These are phyloP conservation scores for Brassica carinata DNA, from an alignment of 345 rosid species.

Conservation along the genomic window DNA sequence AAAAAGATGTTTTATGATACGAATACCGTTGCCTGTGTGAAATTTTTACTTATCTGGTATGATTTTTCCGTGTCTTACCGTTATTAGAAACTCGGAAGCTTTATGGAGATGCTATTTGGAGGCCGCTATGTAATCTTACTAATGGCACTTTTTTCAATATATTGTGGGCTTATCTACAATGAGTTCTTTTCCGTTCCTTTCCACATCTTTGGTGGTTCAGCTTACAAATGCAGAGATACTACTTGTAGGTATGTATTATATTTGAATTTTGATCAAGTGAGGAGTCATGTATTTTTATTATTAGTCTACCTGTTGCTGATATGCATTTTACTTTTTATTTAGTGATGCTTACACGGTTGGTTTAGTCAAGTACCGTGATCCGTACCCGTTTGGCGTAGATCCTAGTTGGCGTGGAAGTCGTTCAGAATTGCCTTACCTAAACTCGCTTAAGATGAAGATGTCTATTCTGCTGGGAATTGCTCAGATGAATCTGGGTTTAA, in stretches of 20 bases:
- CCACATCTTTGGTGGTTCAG: slow-evolving; percentile 92
- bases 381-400: slow-evolving; percentile 97
- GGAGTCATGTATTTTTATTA: not conserved
- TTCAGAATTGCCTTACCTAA: slow-evolving; percentile 85
- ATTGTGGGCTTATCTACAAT: slow-evolving; percentile 97
- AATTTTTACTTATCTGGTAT: not conserved
- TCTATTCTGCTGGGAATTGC: slow-evolving; percentile 85
- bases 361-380: slow-evolving; percentile 73
- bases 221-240: slow-evolving; percentile 85
- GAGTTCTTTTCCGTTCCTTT: slow-evolving; percentile 97
- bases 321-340: slow-evolving; percentile 37
- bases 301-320: slow-evolving; percentile 6
- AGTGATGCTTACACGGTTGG: slow-evolving; percentile 82
- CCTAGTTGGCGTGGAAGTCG: slow-evolving; percentile 99
- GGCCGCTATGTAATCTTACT: slow-evolving; percentile 91
- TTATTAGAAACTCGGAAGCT: slow-evolving; percentile 95
- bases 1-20: not conserved
- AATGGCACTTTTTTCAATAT: slow-evolving; percentile 92
- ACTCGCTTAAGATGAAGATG: slow-evolving; percentile 99
- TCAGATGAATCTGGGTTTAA: slow-evolving; percentile 93
- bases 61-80: slow-evolving; percentile 13
- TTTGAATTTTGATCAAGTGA: slow-evolving; percentile 13
- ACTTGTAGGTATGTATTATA: slow-evolving; percentile 65
- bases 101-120: slow-evolving; percentile 98
- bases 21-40: not conserved